Base-by-base conservation (phyloP, 2,329 filamentous ascomycete genomes). In the Alternaria rosae region DNA sequence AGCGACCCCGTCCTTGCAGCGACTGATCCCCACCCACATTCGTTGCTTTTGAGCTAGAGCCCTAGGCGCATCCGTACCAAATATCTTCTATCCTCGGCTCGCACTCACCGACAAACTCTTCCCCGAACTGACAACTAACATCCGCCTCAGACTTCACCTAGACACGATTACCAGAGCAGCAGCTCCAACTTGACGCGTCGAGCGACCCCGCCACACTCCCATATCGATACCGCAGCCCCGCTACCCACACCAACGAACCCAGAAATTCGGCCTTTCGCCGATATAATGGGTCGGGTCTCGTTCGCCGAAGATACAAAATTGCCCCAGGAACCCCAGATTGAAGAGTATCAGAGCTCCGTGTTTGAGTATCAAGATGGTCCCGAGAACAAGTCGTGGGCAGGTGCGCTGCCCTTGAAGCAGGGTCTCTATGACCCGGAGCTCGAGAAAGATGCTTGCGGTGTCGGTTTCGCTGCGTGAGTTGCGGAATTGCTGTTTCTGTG, bases 361-460 rank as follows among this genome's bases (percentile, higher is more conserved):
- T 97, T 94, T 89, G 89, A 93, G 81, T 98, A 95, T 82, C 90
- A 95, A 82, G 90, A 87, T 76, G 82, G 81, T 59, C 83, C 89
- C 64, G 90, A 93, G 80, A 93, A 93, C 84, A 93, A 93, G 80
- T 94, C 92, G 71, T 96, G 95, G 95, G 95, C 94, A 75, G 92
- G 94, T 78, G 92, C 94, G 78, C 88, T 99, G 75, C 95, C 95
- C 77, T 89, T 96, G 87, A 97, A 97, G 89, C 94, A 98, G 89
- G 95, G 94, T 86, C 89, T 99, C 54, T 99, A 99, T 80, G 94
- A 98, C 84, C 95, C 95, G 67, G 89, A 90, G 80, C 89, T 96
- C 69, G 95, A 98, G 84, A 98, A 98, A 82, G 95, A 99, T 94
- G 94, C 95, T 72, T 99, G 95, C 79, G 95, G 95, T 92, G 95